Evolutionary conservation across 2,329 filamentous ascomycete species (phyloP).

Genomic region (Trichoderma arundinaceum): DNA sequence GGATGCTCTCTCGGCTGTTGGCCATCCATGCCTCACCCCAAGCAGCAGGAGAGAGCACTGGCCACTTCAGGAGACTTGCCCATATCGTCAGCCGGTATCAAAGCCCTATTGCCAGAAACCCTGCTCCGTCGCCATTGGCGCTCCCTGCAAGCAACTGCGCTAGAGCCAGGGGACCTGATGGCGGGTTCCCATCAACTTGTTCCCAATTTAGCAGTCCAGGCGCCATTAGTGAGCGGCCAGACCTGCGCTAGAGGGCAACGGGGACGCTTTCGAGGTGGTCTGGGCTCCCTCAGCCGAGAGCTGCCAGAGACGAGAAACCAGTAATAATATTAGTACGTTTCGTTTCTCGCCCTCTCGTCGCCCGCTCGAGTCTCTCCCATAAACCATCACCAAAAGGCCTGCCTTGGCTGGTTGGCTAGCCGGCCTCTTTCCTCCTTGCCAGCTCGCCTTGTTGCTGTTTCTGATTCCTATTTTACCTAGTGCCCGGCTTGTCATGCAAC

Average conservation of each 20-base stretch:
- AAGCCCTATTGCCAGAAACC: neutral
- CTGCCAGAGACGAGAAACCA: constrained; percentile 24
- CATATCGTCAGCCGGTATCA: constrained; percentile 17
- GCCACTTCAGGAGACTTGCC: constrained; percentile 28
- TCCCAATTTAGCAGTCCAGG: constrained; percentile 33
- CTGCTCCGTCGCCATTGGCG: constrained; percentile 4
- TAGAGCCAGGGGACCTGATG: constrained; percentile 18
- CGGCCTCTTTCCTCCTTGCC: constrained; percentile 5
- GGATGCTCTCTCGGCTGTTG: neutral
- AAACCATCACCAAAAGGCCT: constrained; percentile 24
- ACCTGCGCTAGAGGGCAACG: constrained; percentile 22
- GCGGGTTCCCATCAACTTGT: constrained; percentile 28
- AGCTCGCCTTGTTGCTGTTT: neutral
- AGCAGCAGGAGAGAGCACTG: constrained; percentile 7
- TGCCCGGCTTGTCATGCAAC: constrained; percentile 1
- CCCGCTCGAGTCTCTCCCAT: constrained; percentile 13
- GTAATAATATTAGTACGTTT: constrained; percentile 27
- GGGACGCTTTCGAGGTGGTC: constrained; percentile 28
- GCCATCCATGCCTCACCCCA: constrained; percentile 3
- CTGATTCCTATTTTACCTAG: neutral
- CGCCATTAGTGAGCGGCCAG: constrained; percentile 32
- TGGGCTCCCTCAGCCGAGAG: constrained; percentile 27
- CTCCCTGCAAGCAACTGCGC: constrained; percentile 20
- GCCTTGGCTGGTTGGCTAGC: constrained; percentile 26
- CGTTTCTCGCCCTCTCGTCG: constrained; percentile 21